Conservation (phyloP, 2,329 filamentous ascomycete genomes). For the Calonectria honghensis region DNA sequence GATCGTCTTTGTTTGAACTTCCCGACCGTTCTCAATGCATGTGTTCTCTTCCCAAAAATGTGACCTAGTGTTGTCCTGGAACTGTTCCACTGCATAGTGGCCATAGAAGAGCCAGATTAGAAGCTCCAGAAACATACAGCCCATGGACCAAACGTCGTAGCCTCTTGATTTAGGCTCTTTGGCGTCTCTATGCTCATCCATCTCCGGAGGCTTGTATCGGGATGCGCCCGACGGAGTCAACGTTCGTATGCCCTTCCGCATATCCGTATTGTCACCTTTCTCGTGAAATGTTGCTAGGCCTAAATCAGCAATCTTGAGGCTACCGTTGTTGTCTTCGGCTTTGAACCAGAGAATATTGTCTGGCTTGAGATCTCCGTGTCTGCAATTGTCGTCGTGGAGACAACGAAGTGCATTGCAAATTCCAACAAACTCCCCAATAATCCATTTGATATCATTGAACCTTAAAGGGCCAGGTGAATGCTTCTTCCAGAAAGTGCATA, state of each 20-base stretch:
- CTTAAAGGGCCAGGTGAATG: background rate
- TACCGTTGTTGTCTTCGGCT: background rate
- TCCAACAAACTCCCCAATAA: background rate
- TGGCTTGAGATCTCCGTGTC: slow-evolving; percentile 30
- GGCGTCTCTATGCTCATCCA: background rate
- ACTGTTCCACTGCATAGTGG: background rate
- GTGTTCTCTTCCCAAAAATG: no score
- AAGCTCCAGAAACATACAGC: slow-evolving; percentile 7
- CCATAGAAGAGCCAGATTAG: slow-evolving; percentile 12
- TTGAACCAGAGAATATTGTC: slow-evolving; percentile 29
- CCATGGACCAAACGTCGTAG: slow-evolving; percentile 29
- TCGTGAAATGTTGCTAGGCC: slow-evolving; percentile 14
- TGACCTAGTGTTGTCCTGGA: background rate
- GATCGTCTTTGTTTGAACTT: no score
- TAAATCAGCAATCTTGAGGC: slow-evolving; percentile 13
- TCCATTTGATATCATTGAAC: background rate
- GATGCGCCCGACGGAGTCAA: background rate
- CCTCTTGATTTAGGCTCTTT: background rate
- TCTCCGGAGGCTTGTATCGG: slow-evolving; percentile 16
- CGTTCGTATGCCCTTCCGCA: background rate
- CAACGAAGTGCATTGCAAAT: background rate
- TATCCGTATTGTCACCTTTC: background rate
- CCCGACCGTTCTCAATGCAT: no score
- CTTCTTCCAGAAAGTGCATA: slow-evolving; percentile 1
- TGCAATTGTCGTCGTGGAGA: slow-evolving; percentile 14